Evolutionary conservation across 75 land plant genomes (phyloP).

Genomic region (Pinus taeda): DNA sequence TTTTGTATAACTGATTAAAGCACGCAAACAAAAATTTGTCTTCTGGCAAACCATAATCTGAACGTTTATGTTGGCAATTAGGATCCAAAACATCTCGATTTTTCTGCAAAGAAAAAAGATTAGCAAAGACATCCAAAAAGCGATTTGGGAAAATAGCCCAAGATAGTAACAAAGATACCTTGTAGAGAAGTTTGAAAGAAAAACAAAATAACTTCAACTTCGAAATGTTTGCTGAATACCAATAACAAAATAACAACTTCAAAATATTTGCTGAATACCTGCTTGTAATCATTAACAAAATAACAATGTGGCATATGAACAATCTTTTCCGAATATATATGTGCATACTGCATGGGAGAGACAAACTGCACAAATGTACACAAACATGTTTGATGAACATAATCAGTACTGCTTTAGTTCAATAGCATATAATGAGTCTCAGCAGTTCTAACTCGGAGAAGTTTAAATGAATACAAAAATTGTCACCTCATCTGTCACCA

Average conservation of each 20-base stretch:
- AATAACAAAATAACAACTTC: too few species aligned
- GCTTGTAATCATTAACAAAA: constrained; percentile 99
- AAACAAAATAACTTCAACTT: too few species aligned
- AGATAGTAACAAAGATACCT: not conserved
- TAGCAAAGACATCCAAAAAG: not conserved
- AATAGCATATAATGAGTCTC: not conserved
- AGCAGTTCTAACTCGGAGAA: not conserved
- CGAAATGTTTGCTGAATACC: too few species aligned
- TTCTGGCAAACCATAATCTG: constrained; percentile 97
- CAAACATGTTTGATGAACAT: not conserved
- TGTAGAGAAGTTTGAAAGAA: not conserved
- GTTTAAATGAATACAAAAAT: not conserved
- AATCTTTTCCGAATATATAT: constrained; percentile 94
- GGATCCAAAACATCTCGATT: constrained; percentile 90
- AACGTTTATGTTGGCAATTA: constrained; percentile 66
- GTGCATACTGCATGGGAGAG: constrained; percentile 66
- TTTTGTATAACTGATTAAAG: constrained; percentile 98
- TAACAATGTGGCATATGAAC: constrained; percentile 99
- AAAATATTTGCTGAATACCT: constrained; percentile 36
- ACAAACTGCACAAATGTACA: constrained; percentile 70
- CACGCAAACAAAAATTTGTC: constrained; percentile 96
- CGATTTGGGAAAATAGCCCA: not conserved
- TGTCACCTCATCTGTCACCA: constrained; percentile 97
- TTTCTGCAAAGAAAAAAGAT: constrained; percentile 54
- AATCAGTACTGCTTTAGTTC: not conserved